phyloP scores from a whole-genome alignment of 176 grass and related monocot species.

The Oryza glumipatula region DNA sequence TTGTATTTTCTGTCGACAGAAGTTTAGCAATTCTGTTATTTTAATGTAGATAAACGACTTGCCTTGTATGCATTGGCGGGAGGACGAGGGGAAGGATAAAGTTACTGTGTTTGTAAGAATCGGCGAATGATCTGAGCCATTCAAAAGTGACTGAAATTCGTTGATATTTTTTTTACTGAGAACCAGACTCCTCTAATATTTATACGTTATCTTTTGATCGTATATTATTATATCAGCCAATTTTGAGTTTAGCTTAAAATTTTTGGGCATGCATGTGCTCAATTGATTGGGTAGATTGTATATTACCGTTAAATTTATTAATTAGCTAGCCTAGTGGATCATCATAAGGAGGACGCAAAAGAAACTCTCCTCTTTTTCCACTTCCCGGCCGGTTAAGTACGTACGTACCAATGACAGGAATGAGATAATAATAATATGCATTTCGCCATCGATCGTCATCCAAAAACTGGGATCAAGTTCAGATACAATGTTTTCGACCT shows the following conservation, averaged over 20 bases:
- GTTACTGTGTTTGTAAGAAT: no score
- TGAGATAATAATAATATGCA: not conserved
- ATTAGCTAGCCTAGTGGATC: not conserved
- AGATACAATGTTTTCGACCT: slow-evolving; percentile 17
- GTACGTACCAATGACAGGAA: not conserved
- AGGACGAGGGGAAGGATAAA: no score
- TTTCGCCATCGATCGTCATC: slow-evolving; percentile 23
- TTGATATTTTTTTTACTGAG: no score
- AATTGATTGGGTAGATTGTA: not conserved
- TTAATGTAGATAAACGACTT: no score
- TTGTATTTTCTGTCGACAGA: no score
- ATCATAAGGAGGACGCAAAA: not conserved
- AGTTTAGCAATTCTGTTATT: no score
- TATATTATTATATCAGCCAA: not conserved
- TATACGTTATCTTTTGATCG: no score
- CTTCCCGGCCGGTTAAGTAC: not conserved
- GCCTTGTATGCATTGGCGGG: no score
- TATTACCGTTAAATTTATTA: not conserved
- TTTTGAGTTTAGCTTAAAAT: not conserved
- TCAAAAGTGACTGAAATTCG: no score
- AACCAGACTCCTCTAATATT: no score
- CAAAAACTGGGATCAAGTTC: not conserved
- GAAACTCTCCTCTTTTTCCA: not conserved
- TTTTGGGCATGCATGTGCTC: not conserved
- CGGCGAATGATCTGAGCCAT: no score